Base-by-base conservation (phyloP, 1,139 yeast species). In the Sugiyamaella xylanicola region DNA sequence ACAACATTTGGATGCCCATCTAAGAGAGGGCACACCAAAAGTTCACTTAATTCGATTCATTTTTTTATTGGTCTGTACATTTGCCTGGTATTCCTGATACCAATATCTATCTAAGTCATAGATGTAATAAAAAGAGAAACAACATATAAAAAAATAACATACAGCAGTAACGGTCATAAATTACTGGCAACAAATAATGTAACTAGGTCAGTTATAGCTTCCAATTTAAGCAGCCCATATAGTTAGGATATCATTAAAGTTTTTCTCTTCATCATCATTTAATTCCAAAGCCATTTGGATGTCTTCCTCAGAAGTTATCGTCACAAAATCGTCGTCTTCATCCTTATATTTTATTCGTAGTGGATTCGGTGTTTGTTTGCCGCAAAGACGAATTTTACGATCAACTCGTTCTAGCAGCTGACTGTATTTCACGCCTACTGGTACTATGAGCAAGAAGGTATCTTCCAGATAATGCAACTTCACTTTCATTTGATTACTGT, bases 251-350 rank as follows among this genome's bases (percentile, higher is more conserved):
- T 57, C 59, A 25, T 44, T 50, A 45, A 47, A 49, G 43, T 51
- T 55, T 27, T 53, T 54, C 43, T 42, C 54, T 15, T 44, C 54
- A 16, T 55, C 56, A 21, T 51, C 57, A 13, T 55, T 51, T 32
- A 50, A 67, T 41, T 75, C 78, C 47, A 75, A 57, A 13, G 79
- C 79, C 72, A 75, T 72, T 51, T 65, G 70, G 50, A 76, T 68
- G 69, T 93, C 92, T 56, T 92, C 98, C 61, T 87, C 88, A 43
- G 92, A 83, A 65, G 85, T 90, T 74, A 93, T 83, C 53, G 88
- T 85, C 49, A 93, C 96, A 70, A 84, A 87, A 70, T 93, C 99
- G 17, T 95, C 97, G 69, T 93, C 99, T 71, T 93, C 99, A 72
- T 93, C 99, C 69, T 85, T 85, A 68, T 91, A 93, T 70, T 86